Conservation (phyloP, 1,139 yeast species). For the Geotrichum phurueaensis region DNA sequence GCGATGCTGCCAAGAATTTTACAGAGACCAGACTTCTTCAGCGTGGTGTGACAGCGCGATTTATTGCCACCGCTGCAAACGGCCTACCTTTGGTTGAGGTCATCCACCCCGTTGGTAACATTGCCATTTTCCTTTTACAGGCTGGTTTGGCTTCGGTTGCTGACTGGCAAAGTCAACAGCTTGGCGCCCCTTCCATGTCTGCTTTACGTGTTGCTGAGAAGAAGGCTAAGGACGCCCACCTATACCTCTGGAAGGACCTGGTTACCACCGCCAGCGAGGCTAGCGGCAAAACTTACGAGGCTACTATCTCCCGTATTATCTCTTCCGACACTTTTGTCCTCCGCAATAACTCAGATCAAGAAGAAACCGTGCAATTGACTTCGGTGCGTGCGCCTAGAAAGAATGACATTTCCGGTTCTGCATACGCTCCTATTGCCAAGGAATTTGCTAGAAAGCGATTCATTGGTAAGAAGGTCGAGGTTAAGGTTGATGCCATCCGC, state of each 20-base stretch:
- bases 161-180: constrained; percentile 74
- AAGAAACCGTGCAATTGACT: constrained; percentile 59
- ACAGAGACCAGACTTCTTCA: constrained; percentile 65
- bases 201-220: constrained; percentile 60
- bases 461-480: constrained; percentile 62
- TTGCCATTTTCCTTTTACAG: constrained; percentile 60
- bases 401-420: constrained; percentile 47
- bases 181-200: constrained; percentile 64
- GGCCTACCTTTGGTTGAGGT: constrained; percentile 57
- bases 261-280: constrained; percentile 30
- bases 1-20: constrained; percentile 60
- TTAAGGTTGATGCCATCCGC: constrained; percentile 60
- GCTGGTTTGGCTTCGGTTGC: constrained; percentile 69
- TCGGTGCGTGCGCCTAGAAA: constrained; percentile 70
- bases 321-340: constrained; percentile 65
- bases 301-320: constrained; percentile 52
- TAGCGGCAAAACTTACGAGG: constrained; percentile 46
- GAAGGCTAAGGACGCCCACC: constrained; percentile 55
- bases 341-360: constrained; percentile 40
- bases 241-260: constrained; percentile 54
- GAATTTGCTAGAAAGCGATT: constrained; percentile 64
- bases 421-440: constrained; percentile 58
- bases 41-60: constrained; percentile 51
- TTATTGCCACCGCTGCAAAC: constrained; percentile 50
- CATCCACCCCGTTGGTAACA: constrained; percentile 68